phyloP scores from a whole-genome alignment of 129 eudicot genomes.

The Flaveria bidentis region DNA sequence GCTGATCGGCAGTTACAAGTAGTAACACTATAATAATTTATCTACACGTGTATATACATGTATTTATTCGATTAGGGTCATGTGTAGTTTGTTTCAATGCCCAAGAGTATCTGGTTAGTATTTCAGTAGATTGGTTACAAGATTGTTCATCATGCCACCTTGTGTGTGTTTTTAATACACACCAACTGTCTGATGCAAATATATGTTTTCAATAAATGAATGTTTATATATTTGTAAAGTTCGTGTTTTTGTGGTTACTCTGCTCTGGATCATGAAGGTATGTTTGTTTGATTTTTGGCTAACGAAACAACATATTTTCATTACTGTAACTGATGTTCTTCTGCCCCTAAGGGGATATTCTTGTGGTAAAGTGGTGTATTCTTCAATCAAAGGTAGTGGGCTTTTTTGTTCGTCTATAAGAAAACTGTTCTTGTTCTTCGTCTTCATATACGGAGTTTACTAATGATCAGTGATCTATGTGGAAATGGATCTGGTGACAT shows the following conservation, averaged over 20 bases:
- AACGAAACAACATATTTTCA: not conserved
- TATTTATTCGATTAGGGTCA: not conserved
- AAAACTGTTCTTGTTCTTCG: not conserved
- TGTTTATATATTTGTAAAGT: not conserved
- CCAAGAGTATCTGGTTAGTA: not conserved
- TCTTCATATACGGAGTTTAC: not conserved
- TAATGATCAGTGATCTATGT: not conserved
- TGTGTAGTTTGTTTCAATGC: not conserved
- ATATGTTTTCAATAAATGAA: not conserved
- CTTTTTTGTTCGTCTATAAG: too few relatives aligned
- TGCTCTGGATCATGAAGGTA: not conserved
- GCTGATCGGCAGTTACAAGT: slow-evolving; percentile 43
- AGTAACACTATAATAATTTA: not conserved
- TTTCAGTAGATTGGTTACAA: not conserved
- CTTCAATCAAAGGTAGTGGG: too few relatives aligned
- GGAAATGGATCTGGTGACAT: not conserved
- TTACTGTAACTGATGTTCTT: not conserved
- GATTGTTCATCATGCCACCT: slow-evolving; percentile 1
- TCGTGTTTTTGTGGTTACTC: not conserved
- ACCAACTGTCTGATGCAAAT: not conserved
- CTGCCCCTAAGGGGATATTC: too few relatives aligned
- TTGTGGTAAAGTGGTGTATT: too few relatives aligned
- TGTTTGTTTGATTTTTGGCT: not conserved
- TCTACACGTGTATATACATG: slow-evolving; percentile 5
- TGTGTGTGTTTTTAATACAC: slow-evolving; percentile 11